A percentile compares a stretch with the other conserved stretches of the same genome.
These are phyloP conservation scores for Lecanosticta acicola DNA, from an alignment of 2,329 filamentous ascomycete genomes.

Conservation along the genomic window DNA sequence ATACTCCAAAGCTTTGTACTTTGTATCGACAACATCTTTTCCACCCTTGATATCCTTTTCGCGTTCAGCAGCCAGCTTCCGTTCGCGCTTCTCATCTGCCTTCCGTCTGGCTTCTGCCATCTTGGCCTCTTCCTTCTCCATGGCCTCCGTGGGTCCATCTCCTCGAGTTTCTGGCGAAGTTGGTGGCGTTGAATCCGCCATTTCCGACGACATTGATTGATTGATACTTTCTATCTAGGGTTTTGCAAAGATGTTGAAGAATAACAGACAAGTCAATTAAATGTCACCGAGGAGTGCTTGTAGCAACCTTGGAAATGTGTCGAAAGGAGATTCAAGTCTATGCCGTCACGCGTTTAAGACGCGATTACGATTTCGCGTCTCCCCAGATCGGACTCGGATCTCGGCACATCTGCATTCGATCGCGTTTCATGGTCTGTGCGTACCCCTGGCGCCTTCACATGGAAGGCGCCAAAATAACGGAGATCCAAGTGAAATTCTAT, in stretches of 20 bases:
- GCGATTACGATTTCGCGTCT: background rate
- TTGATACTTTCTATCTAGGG: background rate
- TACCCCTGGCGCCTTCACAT: background rate
- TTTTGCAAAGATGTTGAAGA: background rate
- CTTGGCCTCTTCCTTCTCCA: conserved; percentile 43
- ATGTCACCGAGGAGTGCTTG: too few species aligned
- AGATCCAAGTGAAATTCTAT: too few species aligned
- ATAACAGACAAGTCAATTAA: background rate
- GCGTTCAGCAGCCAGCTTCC: conserved; percentile 40
- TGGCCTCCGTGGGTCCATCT: conserved; percentile 33
- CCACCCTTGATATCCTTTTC: conserved; percentile 44
- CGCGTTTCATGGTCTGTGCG: background rate
- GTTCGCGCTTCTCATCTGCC: conserved; percentile 42
- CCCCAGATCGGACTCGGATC: background rate
- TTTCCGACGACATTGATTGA: conserved; percentile 17
- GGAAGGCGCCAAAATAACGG: background rate
- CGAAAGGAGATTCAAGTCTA: too few species aligned
- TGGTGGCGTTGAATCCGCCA: conserved; percentile 29
- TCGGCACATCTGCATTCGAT: background rate
- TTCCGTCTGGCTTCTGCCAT: conserved; percentile 41
- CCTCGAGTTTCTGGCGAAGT: conserved; percentile 31
- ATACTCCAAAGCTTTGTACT: conserved; percentile 49
- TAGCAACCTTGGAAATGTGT: too few species aligned
- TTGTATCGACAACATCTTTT: conserved; percentile 42
- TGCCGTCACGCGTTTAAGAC: background rate